These are phyloP conservation scores for Salvia miltiorrhiza DNA, from an alignment of 257 asterid species.

Conservation along the genomic window DNA sequence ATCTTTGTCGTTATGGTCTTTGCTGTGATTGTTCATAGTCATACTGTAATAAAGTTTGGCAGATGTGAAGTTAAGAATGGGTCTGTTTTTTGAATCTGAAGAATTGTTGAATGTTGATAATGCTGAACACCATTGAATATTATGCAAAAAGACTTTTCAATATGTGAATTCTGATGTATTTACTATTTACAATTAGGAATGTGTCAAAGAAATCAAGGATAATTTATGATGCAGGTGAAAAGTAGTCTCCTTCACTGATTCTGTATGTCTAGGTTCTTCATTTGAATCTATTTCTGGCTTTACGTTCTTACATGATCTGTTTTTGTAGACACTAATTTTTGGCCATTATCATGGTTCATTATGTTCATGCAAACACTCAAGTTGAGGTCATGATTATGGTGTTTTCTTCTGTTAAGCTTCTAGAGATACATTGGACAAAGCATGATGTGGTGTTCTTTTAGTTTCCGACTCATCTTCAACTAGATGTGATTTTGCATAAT, in stretches of 20 bases:
- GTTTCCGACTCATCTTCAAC: too few species aligned
- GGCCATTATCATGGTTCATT: too few species aligned
- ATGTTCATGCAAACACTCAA: too few species aligned
- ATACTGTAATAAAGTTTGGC: background rate
- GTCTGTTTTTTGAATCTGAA: background rate
- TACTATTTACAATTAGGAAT: background rate
- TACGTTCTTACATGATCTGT: too few species aligned
- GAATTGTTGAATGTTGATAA: background rate
- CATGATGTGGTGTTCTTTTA: too few species aligned
- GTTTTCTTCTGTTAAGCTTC: too few species aligned
- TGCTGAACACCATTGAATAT: background rate
- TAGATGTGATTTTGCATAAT: too few species aligned
- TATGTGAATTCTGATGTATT: background rate
- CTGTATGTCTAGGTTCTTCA: too few species aligned
- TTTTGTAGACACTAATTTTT: too few species aligned
- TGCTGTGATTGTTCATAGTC: background rate
- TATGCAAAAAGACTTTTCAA: background rate
- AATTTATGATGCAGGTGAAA: background rate
- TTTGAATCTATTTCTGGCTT: too few species aligned
- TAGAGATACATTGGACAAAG: too few species aligned
- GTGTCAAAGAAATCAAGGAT: conserved; percentile 2
- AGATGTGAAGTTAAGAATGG: background rate
- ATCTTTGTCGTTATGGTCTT: background rate
- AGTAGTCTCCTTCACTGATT: background rate
- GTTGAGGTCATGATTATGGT: too few species aligned